Base-by-base conservation (phyloP, 371 early-diverging fungal species). In the Mortierella sp. region DNA sequence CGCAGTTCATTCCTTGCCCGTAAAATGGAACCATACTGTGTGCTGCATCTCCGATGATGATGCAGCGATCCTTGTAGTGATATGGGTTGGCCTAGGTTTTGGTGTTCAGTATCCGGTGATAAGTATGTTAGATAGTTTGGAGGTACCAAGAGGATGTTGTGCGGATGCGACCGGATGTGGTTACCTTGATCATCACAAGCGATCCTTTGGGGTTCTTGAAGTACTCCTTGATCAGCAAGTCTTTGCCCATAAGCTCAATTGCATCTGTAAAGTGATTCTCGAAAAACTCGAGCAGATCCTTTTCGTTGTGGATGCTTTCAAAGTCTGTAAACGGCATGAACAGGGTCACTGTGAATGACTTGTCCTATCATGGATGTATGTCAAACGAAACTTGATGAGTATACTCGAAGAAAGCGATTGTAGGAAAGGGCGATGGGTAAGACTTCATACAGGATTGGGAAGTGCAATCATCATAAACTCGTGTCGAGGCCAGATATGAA, bases 1-100 rank as follows among this genome's bases (percentile, higher is more conserved):
- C 99, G 81, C 96, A 95, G 80, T 98, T 98, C 98, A 98, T 96
- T 3, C 98, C 98, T 67, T 96, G 94, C 7, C 94, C 95, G 50
- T 93, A 98, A 70, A 98, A 98, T 7, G 98, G 98, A 0, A 98
- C 98, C 96, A 97, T 97, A 25, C 95, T 94, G 71, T 98, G 98
- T 0, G 98, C 96, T 0, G 98, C 96, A 76, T 98, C 98, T 27
- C 98, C 98, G 39, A 98, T 71, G 37, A 97, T 91, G 16, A 98
- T 83, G 1, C 84, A 88, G 10, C 84, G 86, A 55, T 90, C 85
- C 46, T 86, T 80, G 80, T 92, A 91, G 60, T 96, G 88, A 74
- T 96, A 94, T 4, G 97, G 98, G 47, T 88, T 84, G 56, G 95
- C 92, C 90, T 90, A 58, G 28, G 7, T 9, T 39, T 39, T 14